These are phyloP conservation scores for Luzula sylvatica DNA, from an alignment of 176 grass and related monocot species.

Conservation along the genomic window DNA sequence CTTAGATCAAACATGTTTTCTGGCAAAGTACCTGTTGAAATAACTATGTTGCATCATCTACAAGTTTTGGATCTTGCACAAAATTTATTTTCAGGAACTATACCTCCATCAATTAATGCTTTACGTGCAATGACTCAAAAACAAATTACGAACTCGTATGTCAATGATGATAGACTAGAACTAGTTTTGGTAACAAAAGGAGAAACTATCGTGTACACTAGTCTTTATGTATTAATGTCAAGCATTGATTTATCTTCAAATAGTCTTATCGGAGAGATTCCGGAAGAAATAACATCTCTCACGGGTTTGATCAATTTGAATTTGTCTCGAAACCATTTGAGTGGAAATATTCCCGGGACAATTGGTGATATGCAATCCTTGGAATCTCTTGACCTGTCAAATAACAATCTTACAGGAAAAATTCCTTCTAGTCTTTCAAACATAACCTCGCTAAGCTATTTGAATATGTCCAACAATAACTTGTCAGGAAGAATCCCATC, in stretches of 20 bases:
- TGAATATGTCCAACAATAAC: conserved; percentile 29
- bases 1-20: conserved; percentile 17
- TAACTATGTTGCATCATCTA: neutral
- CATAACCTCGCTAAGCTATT: neutral
- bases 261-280: neutral
- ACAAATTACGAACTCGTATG: neutral
- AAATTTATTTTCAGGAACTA: conserved; percentile 2
- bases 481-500: neutral
- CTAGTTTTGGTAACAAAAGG: conserved; percentile 17
- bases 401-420: conserved; percentile 7
- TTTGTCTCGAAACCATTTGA: conserved; percentile 30
- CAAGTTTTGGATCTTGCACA: neutral
- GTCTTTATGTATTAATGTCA: neutral
- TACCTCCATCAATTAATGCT: conserved; percentile 14
- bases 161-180: neutral
- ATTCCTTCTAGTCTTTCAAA: conserved; percentile 10
- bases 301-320: conserved; percentile 17
- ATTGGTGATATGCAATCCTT: conserved; percentile 20
- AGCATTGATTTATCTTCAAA: neutral
- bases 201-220: neutral
- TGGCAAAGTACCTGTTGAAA: conserved; percentile 12
- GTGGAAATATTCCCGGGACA: conserved; percentile 22
- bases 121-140: neutral
- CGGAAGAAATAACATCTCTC: neutral
- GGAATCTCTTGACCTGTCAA: conserved; percentile 21